phyloP scores from a whole-genome alignment of 768 basidiomycete species.

The Termitomyces titanicus region DNA sequence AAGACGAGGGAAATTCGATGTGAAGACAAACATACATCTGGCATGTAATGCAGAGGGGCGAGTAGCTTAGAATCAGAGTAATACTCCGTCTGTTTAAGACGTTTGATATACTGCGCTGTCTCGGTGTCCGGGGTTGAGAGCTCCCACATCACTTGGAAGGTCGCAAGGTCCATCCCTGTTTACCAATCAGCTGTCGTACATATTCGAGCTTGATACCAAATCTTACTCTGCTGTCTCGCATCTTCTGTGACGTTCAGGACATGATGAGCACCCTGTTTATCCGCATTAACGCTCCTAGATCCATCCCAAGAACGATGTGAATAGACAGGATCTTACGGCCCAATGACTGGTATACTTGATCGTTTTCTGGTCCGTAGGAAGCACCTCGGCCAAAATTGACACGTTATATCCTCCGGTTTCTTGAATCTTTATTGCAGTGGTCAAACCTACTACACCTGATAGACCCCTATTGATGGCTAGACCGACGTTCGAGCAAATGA shows the following conservation, averaged over 20 bases:
- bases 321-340: slow-evolving; percentile 51
- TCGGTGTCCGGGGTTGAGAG: slow-evolving; percentile 57
- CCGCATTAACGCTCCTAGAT: too few relatives aligned
- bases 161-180: slow-evolving; percentile 65
- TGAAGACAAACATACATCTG: slow-evolving; percentile 47
- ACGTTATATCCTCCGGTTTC: slow-evolving; percentile 60
- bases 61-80: slow-evolving; percentile 37
- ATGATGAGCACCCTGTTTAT: slow-evolving; percentile 75
- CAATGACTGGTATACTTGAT: slow-evolving; percentile 78
- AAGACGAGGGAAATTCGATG: background rate
- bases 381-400: slow-evolving; percentile 63
- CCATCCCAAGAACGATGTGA: background rate
- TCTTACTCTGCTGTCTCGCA: slow-evolving; percentile 53
- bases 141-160: slow-evolving; percentile 73
- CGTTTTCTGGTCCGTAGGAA: slow-evolving; percentile 72
- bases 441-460: slow-evolving; percentile 76
- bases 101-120: slow-evolving; percentile 61
- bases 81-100: slow-evolving; percentile 61
- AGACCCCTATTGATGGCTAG: background rate
- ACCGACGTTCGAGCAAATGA: background rate
- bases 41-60: slow-evolving; percentile 48
- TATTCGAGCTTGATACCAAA: background rate
- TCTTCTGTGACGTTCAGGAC: slow-evolving; percentile 55
- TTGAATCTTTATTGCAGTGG: slow-evolving; percentile 70
- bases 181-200: background rate